phyloP scores from a whole-genome alignment of 106 monocot species.

The Phalaenopsis aphrodite region DNA sequence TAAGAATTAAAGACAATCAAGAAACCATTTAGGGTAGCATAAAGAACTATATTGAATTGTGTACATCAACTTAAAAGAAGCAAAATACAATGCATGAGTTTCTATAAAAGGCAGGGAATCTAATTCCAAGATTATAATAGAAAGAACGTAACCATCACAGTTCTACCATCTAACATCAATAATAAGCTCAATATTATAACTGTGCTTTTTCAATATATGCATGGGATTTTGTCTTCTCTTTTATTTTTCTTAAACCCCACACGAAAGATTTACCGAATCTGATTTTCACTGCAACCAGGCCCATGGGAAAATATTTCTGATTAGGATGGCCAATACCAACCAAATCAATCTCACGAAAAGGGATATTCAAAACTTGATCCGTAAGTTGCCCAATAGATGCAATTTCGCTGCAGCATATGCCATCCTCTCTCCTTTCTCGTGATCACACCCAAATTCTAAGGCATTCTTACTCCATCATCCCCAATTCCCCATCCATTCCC shows the following conservation, averaged over 20 bases:
- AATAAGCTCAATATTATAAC: background rate
- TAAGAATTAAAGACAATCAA: background rate
- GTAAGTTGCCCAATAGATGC: too few species aligned
- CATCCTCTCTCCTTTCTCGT: too few species aligned
- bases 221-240: background rate
- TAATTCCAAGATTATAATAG: background rate
- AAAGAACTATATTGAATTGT: background rate
- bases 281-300: background rate
- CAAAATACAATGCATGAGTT: background rate
- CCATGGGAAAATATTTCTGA: background rate
- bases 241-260: background rate
- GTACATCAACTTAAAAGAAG: background rate
- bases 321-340: too few species aligned
- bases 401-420: too few species aligned
- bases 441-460: too few species aligned
- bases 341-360: too few species aligned
- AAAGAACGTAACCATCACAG: background rate
- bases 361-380: too few species aligned
- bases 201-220: background rate
- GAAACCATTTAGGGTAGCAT: background rate
- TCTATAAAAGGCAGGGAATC: too few species aligned
- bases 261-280: background rate
- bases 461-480: too few species aligned
- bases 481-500: too few species aligned
- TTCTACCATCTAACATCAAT: background rate